A percentile compares a stretch with the other conserved stretches of the same genome.
These are phyloP conservation scores for Fusarium acutatum DNA, from an alignment of 2,329 filamentous ascomycete genomes.

Conservation along the genomic window DNA sequence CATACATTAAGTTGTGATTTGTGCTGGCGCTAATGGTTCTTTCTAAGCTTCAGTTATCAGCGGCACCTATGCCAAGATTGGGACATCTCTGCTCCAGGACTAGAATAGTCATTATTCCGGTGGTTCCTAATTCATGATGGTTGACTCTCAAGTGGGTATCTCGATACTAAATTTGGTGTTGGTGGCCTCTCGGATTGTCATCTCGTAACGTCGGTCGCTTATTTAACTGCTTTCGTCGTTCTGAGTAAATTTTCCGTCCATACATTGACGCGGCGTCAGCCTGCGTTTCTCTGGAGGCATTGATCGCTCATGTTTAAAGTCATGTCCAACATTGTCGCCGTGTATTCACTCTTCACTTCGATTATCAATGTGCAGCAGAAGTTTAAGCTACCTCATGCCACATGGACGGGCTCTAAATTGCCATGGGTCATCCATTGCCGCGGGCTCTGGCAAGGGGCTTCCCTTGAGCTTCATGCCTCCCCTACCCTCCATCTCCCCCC, in stretches of 20 bases:
- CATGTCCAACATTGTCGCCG: background rate
- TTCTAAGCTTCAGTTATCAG: background rate
- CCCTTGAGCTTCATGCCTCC: constrained; percentile 28
- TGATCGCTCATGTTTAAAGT: background rate
- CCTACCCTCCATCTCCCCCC: constrained; percentile 14
- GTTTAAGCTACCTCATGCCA: constrained; percentile 1
- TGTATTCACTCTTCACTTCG: constrained; percentile 11
- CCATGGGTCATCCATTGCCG: constrained; percentile 35
- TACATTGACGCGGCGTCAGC: background rate
- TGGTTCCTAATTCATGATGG: constrained; percentile 20
- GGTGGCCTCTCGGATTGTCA: constrained; percentile 19
- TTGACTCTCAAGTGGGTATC: constrained; percentile 22
- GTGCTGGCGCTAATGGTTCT: background rate
- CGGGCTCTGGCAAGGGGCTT: constrained; percentile 40
- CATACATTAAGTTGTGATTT: background rate
- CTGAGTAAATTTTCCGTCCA: constrained; percentile 12
- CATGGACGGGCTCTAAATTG: constrained; percentile 23
- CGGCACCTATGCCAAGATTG: background rate
- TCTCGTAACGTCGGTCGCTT: constrained; percentile 31
- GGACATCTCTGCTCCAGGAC: background rate
- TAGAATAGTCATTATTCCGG: constrained; percentile 7
- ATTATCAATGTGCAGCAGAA: constrained; percentile 10
- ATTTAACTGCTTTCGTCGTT: constrained; percentile 23
- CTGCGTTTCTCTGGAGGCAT: background rate
- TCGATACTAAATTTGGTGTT: background rate